Percentiles rank a stretch among this genome's conserved stretches.
phyloP scores from a whole-genome alignment of 108 stramenopile species.

The Skeletonema marinoi region DNA sequence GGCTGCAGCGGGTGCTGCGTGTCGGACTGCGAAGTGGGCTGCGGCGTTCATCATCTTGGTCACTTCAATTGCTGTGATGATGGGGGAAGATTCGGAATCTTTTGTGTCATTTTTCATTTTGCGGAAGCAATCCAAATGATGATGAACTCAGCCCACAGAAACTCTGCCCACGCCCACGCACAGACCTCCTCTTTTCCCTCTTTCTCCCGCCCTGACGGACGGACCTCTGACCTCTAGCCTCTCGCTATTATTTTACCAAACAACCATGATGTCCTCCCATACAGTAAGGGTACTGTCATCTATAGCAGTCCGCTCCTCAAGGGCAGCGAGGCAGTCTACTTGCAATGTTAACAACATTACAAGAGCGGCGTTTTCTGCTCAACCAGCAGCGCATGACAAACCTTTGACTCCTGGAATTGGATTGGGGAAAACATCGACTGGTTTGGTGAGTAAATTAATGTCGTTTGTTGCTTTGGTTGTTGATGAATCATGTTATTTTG shows the following conservation, averaged over 20 bases:
- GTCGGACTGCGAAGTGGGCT: constrained; percentile 26
- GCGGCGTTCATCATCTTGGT: constrained; percentile 24
- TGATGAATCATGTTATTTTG: background rate
- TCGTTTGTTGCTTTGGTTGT: background rate
- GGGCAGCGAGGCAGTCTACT: background rate
- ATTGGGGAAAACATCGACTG: constrained; percentile 88
- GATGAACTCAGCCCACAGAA: no score
- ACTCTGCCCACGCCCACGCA: no score
- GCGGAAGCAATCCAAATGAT: no score
- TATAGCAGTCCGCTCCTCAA: constrained; percentile 2
- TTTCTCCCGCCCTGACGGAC: no score
- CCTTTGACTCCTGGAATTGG: constrained; percentile 74
- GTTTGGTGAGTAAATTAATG: constrained; percentile 66
- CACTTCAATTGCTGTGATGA: no score
- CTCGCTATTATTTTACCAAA: background rate
- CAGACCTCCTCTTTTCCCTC: no score
- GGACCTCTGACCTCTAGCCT: no score
- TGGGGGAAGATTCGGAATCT: no score
- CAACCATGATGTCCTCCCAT: constrained; percentile 40
- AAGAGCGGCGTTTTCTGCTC: constrained; percentile 23
- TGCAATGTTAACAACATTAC: background rate
- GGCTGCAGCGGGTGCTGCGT: constrained; percentile 40
- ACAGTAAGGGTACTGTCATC: constrained; percentile 14
- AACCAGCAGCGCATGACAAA: constrained; percentile 30
- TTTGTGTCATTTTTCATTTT: no score